Conservation (phyloP, 345 rosid species). For the Iberis pinnata region DNA sequence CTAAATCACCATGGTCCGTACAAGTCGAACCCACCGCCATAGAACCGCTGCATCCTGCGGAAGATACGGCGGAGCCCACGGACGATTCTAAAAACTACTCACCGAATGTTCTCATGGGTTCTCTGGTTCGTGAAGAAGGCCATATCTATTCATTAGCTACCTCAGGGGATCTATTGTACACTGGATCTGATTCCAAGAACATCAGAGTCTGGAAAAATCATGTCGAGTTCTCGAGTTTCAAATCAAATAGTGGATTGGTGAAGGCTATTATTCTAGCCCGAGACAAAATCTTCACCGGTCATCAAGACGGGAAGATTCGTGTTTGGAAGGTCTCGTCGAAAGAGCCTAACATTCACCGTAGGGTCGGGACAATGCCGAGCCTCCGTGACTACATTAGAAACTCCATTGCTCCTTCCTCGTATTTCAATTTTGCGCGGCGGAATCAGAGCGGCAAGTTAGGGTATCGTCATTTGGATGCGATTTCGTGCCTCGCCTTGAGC, state of each 20-base stretch:
- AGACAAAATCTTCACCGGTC: slow-evolving; percentile 67
- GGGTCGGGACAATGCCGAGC: slow-evolving; percentile 63
- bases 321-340: slow-evolving; percentile 62
- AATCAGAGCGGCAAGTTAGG: slow-evolving; percentile 38
- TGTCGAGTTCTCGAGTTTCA: slow-evolving; percentile 64
- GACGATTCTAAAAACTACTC: slow-evolving; percentile 12
- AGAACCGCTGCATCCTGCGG: too few species aligned
- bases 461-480: slow-evolving; percentile 66
- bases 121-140: slow-evolving; percentile 80
- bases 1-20: slow-evolving; percentile 65
- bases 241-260: slow-evolving; percentile 74
- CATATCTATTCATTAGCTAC: slow-evolving; percentile 83
- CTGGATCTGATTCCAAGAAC: slow-evolving; percentile 88
- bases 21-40: slow-evolving; percentile 17
- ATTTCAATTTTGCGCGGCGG: slow-evolving; percentile 41
- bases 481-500: slow-evolving; percentile 63
- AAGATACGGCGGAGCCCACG: neutral
- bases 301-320: slow-evolving; percentile 88
- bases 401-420: slow-evolving; percentile 54
- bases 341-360: slow-evolving; percentile 40
- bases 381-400: slow-evolving; percentile 48
- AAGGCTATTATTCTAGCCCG: slow-evolving; percentile 66
- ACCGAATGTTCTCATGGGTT: slow-evolving; percentile 59
- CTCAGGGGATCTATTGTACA: slow-evolving; percentile 54
- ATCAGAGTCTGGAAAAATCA: slow-evolving; percentile 86